These are phyloP conservation scores for Chalciporus piperatus DNA, from an alignment of 768 basidiomycete genomes.

Conservation along the genomic window DNA sequence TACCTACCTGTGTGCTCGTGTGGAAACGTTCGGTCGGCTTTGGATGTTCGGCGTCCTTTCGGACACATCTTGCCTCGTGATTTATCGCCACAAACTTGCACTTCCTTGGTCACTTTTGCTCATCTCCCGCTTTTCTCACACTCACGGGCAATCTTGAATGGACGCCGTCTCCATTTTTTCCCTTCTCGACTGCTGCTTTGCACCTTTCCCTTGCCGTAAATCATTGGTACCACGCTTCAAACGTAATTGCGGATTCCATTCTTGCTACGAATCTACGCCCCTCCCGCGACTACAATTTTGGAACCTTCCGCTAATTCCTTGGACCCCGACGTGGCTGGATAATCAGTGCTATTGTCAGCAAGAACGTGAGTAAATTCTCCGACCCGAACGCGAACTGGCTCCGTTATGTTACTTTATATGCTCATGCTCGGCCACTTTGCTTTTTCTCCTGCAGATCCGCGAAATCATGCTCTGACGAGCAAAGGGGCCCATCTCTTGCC, in stretches of 20 bases:
- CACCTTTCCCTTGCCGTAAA: constrained; percentile 11
- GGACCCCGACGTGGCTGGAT: neutral
- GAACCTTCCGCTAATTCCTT: constrained; percentile 10
- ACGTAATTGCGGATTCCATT: constrained; percentile 28
- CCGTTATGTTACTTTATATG: neutral
- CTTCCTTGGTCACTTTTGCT: neutral
- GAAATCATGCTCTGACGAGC: constrained; percentile 45
- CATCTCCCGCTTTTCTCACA: constrained; percentile 6
- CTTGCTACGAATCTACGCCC: constrained; percentile 16
- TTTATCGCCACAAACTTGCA: constrained; percentile 20
- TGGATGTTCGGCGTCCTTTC: constrained; percentile 1
- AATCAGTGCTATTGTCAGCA: constrained; percentile 62
- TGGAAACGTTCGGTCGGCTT: neutral
- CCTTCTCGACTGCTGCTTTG: constrained; percentile 15
- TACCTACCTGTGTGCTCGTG: constrained; percentile 2
- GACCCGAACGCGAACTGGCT: neutral
- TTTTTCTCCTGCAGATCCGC: constrained; percentile 41
- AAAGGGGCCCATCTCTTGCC: neutral
- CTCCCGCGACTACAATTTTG: constrained; percentile 6
- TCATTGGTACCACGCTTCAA: constrained; percentile 24
- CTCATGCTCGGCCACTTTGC: neutral
- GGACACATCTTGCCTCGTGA: constrained; percentile 12
- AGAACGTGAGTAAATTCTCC: constrained; percentile 52
- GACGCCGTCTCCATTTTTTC: constrained; percentile 6
- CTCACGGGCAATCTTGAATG: constrained; percentile 16